Base-by-base conservation (phyloP, 768 basidiomycete species). In the Hypholoma sublateritium region DNA sequence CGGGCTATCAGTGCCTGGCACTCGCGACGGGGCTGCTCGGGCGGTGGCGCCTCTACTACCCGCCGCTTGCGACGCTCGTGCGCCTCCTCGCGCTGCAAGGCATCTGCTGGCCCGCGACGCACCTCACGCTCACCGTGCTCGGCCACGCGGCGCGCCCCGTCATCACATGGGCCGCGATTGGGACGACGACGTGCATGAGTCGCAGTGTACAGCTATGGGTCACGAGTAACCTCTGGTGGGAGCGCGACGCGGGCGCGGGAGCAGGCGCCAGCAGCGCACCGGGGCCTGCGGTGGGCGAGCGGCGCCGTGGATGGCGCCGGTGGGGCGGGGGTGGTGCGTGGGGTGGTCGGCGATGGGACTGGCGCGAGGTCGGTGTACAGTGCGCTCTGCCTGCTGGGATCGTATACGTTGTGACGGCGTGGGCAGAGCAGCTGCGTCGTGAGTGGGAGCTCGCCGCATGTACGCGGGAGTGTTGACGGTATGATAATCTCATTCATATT, bases 41-140 rank as follows among this genome's bases (percentile, higher is more conserved):
- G 28, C 86, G 96, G 46, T 98, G 96, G 96, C 80, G 87, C 19
- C 80, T 90, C 0, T 96, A 97, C 74, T 98, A 98, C 69, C 82
- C 91, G 0, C 88, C 93, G 0, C 76, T 92, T 24, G 83, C 95
- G 4, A 93, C 95, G 1, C 83, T 98, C 59, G 90, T 97, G 65
- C 89, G 96, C 14, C 85, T 98, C 4, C 80, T 98, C 54, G 95
- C 93, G 0, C 78, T 98, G 0, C 96, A 98, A 61, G 91, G 92
- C 16, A 95, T 98, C 57, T 98, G 95, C 73, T 98, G 95, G 95
- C 93, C 93, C 1, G 88, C 92, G 3, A 97, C 95, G 4, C 90
- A 93, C 62, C 71, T 93, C 37, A 95, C 93, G 1, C 84, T 96
- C 32, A 81, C 78, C 52, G 73, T 94, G 49, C 78, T 98, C 44